A percentile compares a stretch with the other conserved stretches of the same genome.
Conservation (phyloP, 1,284 basidiomycete species). For the Blastosporella zonata region DNA sequence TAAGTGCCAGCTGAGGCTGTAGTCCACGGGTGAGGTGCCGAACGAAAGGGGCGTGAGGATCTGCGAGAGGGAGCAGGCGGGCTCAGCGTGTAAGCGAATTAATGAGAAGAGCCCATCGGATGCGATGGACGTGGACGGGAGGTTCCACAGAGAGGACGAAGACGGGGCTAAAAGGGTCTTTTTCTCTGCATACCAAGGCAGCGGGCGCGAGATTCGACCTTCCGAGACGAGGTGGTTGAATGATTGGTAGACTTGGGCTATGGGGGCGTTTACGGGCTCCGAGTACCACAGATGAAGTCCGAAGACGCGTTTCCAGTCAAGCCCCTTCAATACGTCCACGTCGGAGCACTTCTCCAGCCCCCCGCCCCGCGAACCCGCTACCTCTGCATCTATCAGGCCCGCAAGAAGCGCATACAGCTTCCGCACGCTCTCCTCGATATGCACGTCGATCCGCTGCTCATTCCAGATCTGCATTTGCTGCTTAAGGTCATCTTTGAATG, state of each 20-base stretch:
- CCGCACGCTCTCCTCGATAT: constrained; percentile 70
- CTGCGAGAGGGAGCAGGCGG: constrained; percentile 60
- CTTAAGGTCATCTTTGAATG: constrained; percentile 73
- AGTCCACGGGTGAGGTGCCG: constrained; percentile 74
- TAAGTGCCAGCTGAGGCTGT: constrained; percentile 89
- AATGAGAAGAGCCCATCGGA: constrained; percentile 82
- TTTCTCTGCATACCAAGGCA: constrained; percentile 65
- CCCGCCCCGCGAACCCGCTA: constrained; percentile 57
- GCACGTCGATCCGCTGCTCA: constrained; percentile 70
- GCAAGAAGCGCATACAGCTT: constrained; percentile 86
- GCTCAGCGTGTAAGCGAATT: constrained; percentile 76
- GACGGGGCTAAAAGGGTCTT: constrained; percentile 22
- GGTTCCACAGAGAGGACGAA: constrained; percentile 32
- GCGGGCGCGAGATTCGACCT: constrained; percentile 53
- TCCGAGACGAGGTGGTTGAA: constrained; percentile 58
- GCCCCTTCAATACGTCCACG: constrained; percentile 69
- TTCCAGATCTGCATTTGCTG: constrained; percentile 86
- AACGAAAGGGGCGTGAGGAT: constrained; percentile 71
- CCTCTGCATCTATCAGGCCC: constrained; percentile 64
- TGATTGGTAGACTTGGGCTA: constrained; percentile 66
- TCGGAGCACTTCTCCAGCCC: constrained; percentile 60
- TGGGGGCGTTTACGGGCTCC: constrained; percentile 67
- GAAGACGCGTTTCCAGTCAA: constrained; percentile 96
- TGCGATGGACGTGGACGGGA: constrained; percentile 33
- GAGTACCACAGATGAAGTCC: constrained; percentile 93